Percentiles rank a stretch among this genome's conserved stretches.
Conservation (phyloP, 1,139 yeast genomes). For the Yamadazyma friedrichii region DNA sequence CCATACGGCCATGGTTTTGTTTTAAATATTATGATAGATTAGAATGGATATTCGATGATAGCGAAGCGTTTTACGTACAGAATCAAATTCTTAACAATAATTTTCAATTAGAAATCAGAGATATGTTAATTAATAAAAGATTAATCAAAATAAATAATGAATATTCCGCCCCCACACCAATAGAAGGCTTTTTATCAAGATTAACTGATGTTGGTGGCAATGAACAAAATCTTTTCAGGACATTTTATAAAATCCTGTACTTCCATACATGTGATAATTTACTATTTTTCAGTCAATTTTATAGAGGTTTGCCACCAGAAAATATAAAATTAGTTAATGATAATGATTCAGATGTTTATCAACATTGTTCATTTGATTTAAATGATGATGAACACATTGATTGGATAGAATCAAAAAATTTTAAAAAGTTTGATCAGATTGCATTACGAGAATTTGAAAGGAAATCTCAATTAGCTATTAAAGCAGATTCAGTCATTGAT, state of each 20-base stretch:
- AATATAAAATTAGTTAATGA: conserved; percentile 22
- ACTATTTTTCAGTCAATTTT: conserved; percentile 57
- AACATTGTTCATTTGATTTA: conserved; percentile 51
- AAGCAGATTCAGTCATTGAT: conserved; percentile 64
- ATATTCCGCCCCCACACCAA: conserved; percentile 47
- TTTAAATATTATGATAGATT: conserved; percentile 68
- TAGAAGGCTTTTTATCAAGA: conserved; percentile 75
- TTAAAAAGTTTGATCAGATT: conserved; percentile 47
- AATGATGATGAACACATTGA: conserved; percentile 50
- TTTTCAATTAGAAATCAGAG: conserved; percentile 56
- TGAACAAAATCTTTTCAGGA: conserved; percentile 36
- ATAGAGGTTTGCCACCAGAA: conserved; percentile 58
- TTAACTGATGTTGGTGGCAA: conserved; percentile 54
- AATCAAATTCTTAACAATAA: conserved; percentile 24
- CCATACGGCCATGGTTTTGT: conserved; percentile 47
- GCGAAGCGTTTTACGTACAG: conserved; percentile 41
- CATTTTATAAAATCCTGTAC: conserved; percentile 57
- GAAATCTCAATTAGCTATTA: conserved; percentile 51
- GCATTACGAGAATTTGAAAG: conserved; percentile 69
- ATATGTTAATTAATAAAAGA: conserved; percentile 22
- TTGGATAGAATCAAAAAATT: conserved; percentile 57
- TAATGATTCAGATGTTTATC: conserved; percentile 26
- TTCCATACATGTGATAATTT: conserved; percentile 62
- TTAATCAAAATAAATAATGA: not conserved
- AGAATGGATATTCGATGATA: conserved; percentile 68